A percentile compares a stretch with the other conserved stretches of the same genome.
These are phyloP conservation scores for Tetraselmis chui DNA, from an alignment of 139 green algal species.

Conservation along the genomic window DNA sequence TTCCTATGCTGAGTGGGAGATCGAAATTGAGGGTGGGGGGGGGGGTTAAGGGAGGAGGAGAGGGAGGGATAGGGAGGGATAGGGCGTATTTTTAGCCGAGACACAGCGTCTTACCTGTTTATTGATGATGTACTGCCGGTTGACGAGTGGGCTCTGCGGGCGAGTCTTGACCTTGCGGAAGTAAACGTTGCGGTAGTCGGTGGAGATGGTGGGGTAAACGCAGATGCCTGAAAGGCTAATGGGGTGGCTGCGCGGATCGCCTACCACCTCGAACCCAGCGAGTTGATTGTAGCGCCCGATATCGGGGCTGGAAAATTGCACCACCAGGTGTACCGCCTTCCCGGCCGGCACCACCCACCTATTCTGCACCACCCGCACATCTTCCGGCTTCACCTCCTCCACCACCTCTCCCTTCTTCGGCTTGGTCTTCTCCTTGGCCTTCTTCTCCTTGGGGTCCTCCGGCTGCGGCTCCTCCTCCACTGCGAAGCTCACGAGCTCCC, in stretches of 20 bases:
- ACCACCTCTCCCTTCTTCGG: conserved; percentile 12
- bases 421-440: conserved; percentile 4
- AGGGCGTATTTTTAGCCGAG: no score
- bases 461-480: not conserved
- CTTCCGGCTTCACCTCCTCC: conserved; percentile 11
- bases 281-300: conserved; percentile 39
- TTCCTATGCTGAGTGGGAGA: no score
- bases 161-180: conserved; percentile 33
- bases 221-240: conserved; percentile 40
- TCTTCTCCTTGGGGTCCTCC: not conserved
- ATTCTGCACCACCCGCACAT: conserved; percentile 7
- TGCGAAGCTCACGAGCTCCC: not conserved
- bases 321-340: conserved; percentile 35
- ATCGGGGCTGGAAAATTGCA: conserved; percentile 42
- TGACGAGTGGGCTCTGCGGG: conserved; percentile 37
- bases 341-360: conserved; percentile 56
- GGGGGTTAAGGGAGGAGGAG: not conserved
- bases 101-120: conserved; percentile 4
- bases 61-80: not conserved
- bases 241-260: conserved; percentile 28
- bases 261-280: conserved; percentile 57
- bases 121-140: conserved; percentile 55
- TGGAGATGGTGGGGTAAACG: conserved; percentile 60
- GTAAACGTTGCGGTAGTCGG: conserved; percentile 40
- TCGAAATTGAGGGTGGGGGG: not conserved